Evolutionary conservation across 2,329 filamentous ascomycete genomes (phyloP), one percentile per base, ranked within the genome.

Genomic region (Ceratocystis colombiana): DNA sequence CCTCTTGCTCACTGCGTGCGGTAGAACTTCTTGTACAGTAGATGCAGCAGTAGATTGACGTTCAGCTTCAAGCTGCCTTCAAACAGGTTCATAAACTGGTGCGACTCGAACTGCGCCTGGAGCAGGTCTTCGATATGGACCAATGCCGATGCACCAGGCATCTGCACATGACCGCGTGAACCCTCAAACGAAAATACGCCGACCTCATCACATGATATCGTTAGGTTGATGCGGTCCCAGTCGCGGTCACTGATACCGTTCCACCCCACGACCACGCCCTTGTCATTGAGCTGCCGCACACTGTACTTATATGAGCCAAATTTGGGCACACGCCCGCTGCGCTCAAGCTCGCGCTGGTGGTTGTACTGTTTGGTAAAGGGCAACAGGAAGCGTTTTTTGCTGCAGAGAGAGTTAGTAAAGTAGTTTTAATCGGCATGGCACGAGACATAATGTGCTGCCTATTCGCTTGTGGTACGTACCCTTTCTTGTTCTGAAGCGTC

Each of bases 21-120:
- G 75, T 99, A 99, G 76, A 99, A 99, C 82, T 99, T 99, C 84
- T 95, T 96, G 81, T 97, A 97, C 71, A 99, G 84, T 76, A 97
- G 80, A 81, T 99, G 94, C 80, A 99, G 80, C 77, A 99, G 85
- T 73, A 99, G 76, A 79, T 99, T 99, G 73, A 99, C 94, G 76
- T 97, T 97, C 73, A 99, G 83, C 76, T 88, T 87, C 73, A 96
- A 81, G 69, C 82, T 84, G 65, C 87, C 87, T 74, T 95, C 90
- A 73, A 99, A 99, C 68, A 97, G 80, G 73, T 90, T 91, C 84
- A 97, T 92, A 75, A 96, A 96, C 77, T 96, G 91, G 72, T 91
- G 89, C 71, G 94, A 91, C 76, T 97, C 94, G 75, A 96, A 99
- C 77, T 99, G 95, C 64, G 94, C 93, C 77, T 96, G 91, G 72